phyloP scores from a whole-genome alignment of 2,329 filamentous ascomycete species.

The Penicillium aurantiogriseum region DNA sequence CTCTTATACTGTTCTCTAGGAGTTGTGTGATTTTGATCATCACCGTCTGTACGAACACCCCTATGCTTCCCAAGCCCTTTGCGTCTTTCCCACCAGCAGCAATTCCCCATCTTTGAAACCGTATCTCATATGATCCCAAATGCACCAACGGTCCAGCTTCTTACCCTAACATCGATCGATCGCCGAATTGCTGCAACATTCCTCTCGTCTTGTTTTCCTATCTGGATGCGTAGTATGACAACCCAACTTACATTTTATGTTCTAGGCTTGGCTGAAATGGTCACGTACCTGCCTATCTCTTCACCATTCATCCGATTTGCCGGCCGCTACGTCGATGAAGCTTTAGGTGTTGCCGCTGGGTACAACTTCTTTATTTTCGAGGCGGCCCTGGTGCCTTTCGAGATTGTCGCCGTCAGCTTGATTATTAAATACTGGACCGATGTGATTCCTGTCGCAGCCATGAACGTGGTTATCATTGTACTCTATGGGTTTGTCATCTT shows the following conservation, averaged over 20 bases:
- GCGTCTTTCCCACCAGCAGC: constrained; percentile 12
- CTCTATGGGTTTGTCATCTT: constrained; percentile 42
- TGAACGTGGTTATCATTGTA: constrained; percentile 48
- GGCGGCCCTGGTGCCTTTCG: constrained; percentile 52
- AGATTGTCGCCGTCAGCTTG: constrained; percentile 52
- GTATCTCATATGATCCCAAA: constrained; percentile 4
- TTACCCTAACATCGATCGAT: background rate
- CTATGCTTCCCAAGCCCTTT: background rate
- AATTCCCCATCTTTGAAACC: background rate
- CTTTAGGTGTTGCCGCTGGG: constrained; percentile 48
- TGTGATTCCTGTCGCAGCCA: constrained; percentile 46
- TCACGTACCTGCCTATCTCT: constrained; percentile 50
- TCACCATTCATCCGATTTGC: constrained; percentile 49
- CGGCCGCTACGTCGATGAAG: constrained; percentile 50
- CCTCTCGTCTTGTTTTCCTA: background rate
- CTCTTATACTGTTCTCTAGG: constrained; percentile 41
- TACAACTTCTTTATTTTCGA: constrained; percentile 56
- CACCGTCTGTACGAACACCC: constrained; percentile 43
- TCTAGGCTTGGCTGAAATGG: constrained; percentile 51
- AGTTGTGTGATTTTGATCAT: constrained; percentile 47
- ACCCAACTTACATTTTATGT: constrained; percentile 18
- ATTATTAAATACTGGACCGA: constrained; percentile 53
- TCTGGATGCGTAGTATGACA: constrained; percentile 2
- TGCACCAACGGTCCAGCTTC: background rate
- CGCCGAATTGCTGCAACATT: background rate